phyloP scores from a whole-genome alignment of 306 rosid genomes.

The Dalbergia oliveri region DNA sequence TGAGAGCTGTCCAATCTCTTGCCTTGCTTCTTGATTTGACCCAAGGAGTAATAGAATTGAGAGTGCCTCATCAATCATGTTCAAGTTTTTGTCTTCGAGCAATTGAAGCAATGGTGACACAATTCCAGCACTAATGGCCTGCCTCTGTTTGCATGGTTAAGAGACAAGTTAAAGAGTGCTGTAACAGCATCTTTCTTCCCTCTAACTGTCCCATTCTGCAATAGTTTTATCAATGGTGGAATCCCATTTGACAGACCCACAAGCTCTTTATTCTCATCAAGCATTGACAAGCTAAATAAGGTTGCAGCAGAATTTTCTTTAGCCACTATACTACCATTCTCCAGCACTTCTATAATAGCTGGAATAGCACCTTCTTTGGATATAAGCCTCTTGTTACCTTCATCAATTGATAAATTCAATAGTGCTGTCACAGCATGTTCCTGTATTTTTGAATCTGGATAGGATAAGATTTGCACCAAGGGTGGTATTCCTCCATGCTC shows the following conservation, averaged over 20 bases:
- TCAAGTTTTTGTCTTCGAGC: conserved; percentile 63
- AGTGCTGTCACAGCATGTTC: conserved; percentile 89
- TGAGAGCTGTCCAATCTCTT: conserved; percentile 68
- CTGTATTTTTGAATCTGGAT: conserved; percentile 76
- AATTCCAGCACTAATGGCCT: conserved; percentile 79
- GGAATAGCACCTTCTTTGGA: conserved; percentile 82
- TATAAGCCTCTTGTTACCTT: conserved; percentile 74
- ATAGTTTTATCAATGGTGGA: conserved; percentile 70
- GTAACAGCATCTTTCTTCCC: conserved; percentile 91
- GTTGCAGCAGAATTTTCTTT: conserved; percentile 90
- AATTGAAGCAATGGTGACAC: conserved; percentile 64
- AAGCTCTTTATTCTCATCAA: conserved; percentile 72
- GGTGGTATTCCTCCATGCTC: conserved; percentile 78
- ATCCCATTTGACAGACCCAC: conserved; percentile 71
- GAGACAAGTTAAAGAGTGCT: conserved; percentile 79
- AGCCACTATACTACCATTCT: conserved; percentile 70
- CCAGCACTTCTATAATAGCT: conserved; percentile 76
- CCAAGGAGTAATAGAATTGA: conserved; percentile 76
- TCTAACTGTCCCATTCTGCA: conserved; percentile 67
- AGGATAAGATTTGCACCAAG: conserved; percentile 70
- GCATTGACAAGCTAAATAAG: conserved; percentile 90
- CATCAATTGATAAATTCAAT: conserved; percentile 80
- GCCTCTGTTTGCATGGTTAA: conserved; percentile 70
- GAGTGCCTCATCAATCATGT: conserved; percentile 90
- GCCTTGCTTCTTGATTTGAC: conserved; percentile 67